Conservation (phyloP, 176 grass and related monocot genomes). For the Oryza nivara region DNA sequence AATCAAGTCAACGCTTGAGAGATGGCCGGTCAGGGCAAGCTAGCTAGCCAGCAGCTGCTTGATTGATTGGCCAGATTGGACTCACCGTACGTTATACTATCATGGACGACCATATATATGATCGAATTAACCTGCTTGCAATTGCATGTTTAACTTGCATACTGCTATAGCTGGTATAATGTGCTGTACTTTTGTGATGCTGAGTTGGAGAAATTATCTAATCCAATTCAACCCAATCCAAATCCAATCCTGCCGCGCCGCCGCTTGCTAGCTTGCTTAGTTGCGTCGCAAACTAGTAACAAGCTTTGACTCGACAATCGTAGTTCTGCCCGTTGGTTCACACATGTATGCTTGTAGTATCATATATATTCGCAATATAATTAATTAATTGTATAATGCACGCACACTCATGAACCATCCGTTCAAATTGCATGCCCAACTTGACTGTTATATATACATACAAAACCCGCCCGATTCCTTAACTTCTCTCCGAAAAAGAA, state of each 20-base stretch:
- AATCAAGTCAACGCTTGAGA: conserved; percentile 3
- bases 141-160: no score
- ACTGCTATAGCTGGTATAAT: not conserved
- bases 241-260: not conserved
- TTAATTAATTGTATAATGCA: not conserved
- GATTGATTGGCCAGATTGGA: not conserved
- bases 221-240: no score
- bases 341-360: not conserved
- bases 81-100: not conserved
- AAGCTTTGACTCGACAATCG: not conserved
- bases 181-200: not conserved
- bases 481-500: not conserved
- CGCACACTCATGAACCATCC: not conserved
- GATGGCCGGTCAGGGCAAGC: not conserved
- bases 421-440: not conserved
- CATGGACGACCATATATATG: not conserved
- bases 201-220: not conserved
- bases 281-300: not conserved
- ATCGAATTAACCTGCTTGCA: no score
- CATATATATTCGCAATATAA: not conserved
- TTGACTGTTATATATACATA: not conserved
- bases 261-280: not conserved
- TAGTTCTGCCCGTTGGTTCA: not conserved
- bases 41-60: not conserved
- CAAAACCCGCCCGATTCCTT: not conserved